Evolutionary conservation across 108 stramenopile genomes (phyloP).

Genomic region (Cyclotella cryptica): DNA sequence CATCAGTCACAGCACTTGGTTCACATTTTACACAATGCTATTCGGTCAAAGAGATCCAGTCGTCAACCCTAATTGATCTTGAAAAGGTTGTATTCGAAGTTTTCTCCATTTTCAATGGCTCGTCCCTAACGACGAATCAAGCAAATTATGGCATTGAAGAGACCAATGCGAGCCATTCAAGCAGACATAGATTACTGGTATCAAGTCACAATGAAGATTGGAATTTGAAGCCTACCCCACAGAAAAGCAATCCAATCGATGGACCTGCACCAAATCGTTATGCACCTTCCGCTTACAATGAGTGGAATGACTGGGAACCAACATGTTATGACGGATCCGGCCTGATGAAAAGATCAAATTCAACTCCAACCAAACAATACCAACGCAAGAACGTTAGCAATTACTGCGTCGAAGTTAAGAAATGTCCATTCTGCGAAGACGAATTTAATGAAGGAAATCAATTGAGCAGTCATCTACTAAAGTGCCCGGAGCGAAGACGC

Average conservation of each 20-base stretch:
- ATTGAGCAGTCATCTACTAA: slow-evolving; percentile 35
- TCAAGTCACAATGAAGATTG: too few species aligned
- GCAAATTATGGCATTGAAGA: not conserved
- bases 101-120: not conserved
- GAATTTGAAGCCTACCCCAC: too few species aligned
- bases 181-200: not conserved
- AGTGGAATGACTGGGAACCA: not conserved
- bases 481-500: slow-evolving; percentile 24
- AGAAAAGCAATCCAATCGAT: not conserved
- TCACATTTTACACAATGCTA: slow-evolving; percentile 30
- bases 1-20: slow-evolving; percentile 24
- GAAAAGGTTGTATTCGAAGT: slow-evolving; percentile 23
- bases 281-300: not conserved
- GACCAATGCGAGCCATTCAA: not conserved
- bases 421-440: slow-evolving; percentile 44
- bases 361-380: not conserved
- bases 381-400: slow-evolving; percentile 2
- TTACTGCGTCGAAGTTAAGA: slow-evolving; percentile 27
- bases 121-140: not conserved
- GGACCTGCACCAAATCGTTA: not conserved
- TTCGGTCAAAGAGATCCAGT: not conserved
- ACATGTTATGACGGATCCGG: not conserved
- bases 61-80: slow-evolving; percentile 27
- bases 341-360: not conserved
- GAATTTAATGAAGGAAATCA: slow-evolving; percentile 29